Evolutionary conservation across 129 eudicot species (phyloP), one percentile per base, ranked within the genome.

Genomic region (Helichrysum umbraculigerum): DNA sequence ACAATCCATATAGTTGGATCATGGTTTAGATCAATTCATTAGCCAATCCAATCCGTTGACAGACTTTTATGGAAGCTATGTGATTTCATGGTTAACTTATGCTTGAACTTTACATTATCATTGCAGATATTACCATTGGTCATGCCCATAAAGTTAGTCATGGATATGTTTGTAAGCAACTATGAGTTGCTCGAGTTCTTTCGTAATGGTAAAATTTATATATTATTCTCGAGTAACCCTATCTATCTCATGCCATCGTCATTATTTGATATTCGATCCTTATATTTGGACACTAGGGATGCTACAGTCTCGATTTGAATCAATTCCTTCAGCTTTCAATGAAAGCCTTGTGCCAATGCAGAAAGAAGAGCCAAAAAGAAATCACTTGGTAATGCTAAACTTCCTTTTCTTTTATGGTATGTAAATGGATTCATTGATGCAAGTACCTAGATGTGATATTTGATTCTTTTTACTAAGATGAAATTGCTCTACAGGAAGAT

Each of bases 281-380:
- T 78, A 95, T 97, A 92, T 95, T 81, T 90, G 99, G 78, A 95
- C 99, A 57, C 96, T 95, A 78, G 99, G 99, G 44, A 95, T 95
- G 99, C 83, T 95, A 76, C 86, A 97, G 72, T 90, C 99, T 34
- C 89, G 99, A 83, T 95, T 95, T 83, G 97, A 89, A 52, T 83
- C 97, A 30, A 89, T 95, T 78, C 99, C 97, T 76, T 51, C 81
- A 78, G 99, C 97, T 86, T 95, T 95, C 79, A 82, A 86, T 63
- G 78, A 85, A 74, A 89, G 96, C 66, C 94, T 95, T 83, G 97
- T 95, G 41, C 97, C 99, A 66, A 61, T 63, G 71, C 78, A 85
- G 39, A 80, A 76, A 70, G 89, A 81, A 37, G 83, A 68, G 34
- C 76, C 50, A 28, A 86, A n/a, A n/a, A n/a, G n/a, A n/a, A n/a